Base-by-base conservation (phyloP, 2,329 filamentous ascomycete species). In the Tolypocladium ovalisporum region DNA sequence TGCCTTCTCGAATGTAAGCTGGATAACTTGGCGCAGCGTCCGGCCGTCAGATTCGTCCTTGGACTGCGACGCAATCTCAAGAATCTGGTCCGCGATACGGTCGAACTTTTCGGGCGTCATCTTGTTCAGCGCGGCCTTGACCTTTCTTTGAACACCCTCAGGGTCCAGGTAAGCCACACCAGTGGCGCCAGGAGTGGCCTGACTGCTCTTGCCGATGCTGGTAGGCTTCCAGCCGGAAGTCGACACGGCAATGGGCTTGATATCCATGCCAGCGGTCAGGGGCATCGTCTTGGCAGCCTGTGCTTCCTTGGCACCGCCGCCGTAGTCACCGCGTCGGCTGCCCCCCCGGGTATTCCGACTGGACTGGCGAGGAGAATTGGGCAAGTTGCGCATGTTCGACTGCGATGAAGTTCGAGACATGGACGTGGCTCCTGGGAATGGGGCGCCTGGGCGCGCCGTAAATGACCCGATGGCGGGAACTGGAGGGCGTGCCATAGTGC, bases 61-160 rank as follows among this genome's bases (percentile, higher is more conserved):
- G 56, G 93, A 97, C 72, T 99, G 94, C 27, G 85, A 88, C 34
- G 93, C 91, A 70, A 99, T 99, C 56, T 85, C 81, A 35, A 99
- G 82, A 61, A 99, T 96, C 72, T 97, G 91, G 61, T 92, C 89
- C 8, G 94, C 85, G 64, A 99, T 96, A 76, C 87, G 91, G 71
- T 96, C 92, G 67, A 99, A 99, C 70, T 97, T 99, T 76, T 99
- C 94, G 0, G 94, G 94, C 0, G 94, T 97, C 94, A 99, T 97
- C 87, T 99, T 99, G 85, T 99, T 99, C 67, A 99, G 79, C 60
- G 89, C 89, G 62, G 91, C 88, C 86, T 99, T 99, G 71, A 99
- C 94, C 86, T 99, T 99, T 65, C 93, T 87, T 78, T 99, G 94
- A 58, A 99, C 94, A 79, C 94, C 85, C 66, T 93, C 90, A 29